phyloP scores from a whole-genome alignment of 1,284 basidiomycete genomes.

The Volvariella surrecta region DNA sequence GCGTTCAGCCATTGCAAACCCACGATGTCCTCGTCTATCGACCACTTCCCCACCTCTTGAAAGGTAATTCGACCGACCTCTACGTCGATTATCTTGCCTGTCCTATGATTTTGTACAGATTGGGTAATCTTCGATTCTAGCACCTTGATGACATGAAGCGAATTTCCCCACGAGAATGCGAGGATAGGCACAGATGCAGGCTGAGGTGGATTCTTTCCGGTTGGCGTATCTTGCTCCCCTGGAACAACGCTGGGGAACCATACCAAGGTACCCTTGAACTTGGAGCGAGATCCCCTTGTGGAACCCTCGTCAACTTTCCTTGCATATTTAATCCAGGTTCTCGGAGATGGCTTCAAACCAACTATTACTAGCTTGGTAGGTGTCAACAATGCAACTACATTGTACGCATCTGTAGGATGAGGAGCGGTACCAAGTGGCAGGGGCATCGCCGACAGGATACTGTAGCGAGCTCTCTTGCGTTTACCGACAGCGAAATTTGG shows the following conservation, averaged over 20 bases:
- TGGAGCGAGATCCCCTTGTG: constrained; percentile 28
- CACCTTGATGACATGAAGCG: constrained; percentile 57
- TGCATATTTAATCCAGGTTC: constrained; percentile 86
- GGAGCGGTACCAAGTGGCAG: constrained; percentile 74
- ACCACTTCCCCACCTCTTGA: constrained; percentile 48
- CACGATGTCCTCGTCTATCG: constrained; percentile 46
- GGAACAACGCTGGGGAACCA: constrained; percentile 68
- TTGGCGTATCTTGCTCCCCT: constrained; percentile 10
- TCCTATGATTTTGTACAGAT: constrained; percentile 40
- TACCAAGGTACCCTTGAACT: constrained; percentile 54
- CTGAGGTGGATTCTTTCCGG: constrained; percentile 8
- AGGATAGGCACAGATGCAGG: constrained; percentile 47
- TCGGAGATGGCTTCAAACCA: constrained; percentile 84
- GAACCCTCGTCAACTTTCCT: constrained; percentile 44
- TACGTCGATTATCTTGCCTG: constrained; percentile 47
- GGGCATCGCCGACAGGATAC: constrained; percentile 73
- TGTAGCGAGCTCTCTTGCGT: constrained; percentile 43
- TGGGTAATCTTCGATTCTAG: constrained; percentile 53
- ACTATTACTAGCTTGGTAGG: constrained; percentile 89
- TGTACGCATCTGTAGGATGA: constrained; percentile 80
- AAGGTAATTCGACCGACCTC: constrained; percentile 60
- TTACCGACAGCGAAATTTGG: constrained; percentile 15
- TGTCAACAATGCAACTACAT: constrained; percentile 83
- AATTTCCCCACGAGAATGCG: constrained; percentile 77
- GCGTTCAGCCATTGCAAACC: constrained; percentile 70